Evolutionary conservation across 1,284 basidiomycete species (phyloP).

Genomic region (Phaffia rhodozyma): DNA sequence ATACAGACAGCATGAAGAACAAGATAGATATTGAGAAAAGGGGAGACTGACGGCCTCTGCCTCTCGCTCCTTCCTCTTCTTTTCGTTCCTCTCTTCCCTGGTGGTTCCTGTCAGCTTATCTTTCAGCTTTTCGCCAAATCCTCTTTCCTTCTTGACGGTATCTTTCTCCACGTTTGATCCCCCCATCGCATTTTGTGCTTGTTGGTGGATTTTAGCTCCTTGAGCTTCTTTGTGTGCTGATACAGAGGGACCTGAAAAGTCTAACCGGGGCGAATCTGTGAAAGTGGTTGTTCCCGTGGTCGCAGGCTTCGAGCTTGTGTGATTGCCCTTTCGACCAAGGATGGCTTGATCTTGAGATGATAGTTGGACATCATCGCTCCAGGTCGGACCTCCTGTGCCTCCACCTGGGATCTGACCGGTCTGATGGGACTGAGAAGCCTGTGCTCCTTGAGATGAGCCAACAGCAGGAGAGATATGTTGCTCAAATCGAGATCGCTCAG

Average conservation of each 20-base stretch:
- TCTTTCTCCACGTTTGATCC: background rate
- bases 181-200: background rate
- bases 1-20: background rate
- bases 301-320: too few species aligned
- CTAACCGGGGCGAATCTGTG: too few species aligned
- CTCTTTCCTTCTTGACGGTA: background rate
- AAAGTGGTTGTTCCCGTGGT: too few species aligned
- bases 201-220: background rate
- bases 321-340: background rate
- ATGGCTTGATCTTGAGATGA: background rate
- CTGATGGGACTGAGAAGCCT: background rate
- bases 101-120: conserved; percentile 10
- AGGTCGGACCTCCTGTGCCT: too few species aligned
- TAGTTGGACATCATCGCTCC: too few species aligned
- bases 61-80: conserved; percentile 10
- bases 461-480: background rate
- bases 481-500: background rate
- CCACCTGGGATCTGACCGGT: too few species aligned
- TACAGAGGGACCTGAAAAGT: too few species aligned
- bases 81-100: conserved; percentile 2
- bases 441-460: conserved; percentile 8
- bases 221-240: background rate
- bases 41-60: background rate
- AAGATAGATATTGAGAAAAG: background rate
- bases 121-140: conserved; percentile 9